Evolutionary conservation across 148 eudicot genomes (phyloP).

Genomic region (Dysphania ambrosioides): DNA sequence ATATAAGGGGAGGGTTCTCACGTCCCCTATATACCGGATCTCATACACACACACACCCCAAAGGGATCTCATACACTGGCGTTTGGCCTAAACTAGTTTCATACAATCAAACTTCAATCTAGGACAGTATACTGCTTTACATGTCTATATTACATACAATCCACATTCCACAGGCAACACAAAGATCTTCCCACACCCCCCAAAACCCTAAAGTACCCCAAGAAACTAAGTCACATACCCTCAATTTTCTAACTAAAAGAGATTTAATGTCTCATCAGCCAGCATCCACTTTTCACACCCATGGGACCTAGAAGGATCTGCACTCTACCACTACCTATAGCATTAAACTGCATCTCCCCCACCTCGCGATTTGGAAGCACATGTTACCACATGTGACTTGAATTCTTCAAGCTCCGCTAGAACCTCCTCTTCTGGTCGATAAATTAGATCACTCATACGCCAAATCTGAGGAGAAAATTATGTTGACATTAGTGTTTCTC

Average conservation of each 20-base stretch:
- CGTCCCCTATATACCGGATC: no score
- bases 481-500: not conserved
- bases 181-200: not conserved
- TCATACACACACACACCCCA: no score
- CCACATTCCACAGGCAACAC: not conserved
- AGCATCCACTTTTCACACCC: no score
- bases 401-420: conserved; percentile 82
- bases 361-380: conserved; percentile 48
- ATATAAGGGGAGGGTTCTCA: no score
- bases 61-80: not conserved
- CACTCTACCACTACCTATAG: not conserved
- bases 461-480: conserved; percentile 53
- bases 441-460: conserved; percentile 93
- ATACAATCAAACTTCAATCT: not conserved
- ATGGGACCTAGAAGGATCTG: not conserved
- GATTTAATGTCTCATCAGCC: not conserved
- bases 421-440: conserved; percentile 91
- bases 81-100: not conserved
- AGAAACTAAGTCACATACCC: not conserved
- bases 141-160: not conserved
- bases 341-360: not conserved
- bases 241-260: not conserved
- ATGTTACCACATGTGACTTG: conserved; percentile 73
- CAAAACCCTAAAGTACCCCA: not conserved
- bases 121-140: not conserved